phyloP scores from a whole-genome alignment of 768 basidiomycete genomes.

The Sporobolomyces pararoseus region DNA sequence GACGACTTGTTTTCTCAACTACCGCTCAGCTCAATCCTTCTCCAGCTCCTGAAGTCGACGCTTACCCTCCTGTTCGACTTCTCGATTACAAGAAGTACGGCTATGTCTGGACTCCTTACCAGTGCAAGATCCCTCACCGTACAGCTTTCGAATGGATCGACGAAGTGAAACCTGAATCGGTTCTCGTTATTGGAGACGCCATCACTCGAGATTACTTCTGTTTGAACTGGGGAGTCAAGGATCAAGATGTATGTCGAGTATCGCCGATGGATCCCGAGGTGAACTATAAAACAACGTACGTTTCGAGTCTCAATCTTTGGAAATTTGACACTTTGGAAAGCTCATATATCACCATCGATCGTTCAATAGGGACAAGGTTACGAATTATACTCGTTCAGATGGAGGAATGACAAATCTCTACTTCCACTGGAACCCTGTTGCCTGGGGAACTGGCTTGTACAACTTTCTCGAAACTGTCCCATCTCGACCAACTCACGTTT shows the following conservation, averaged over 20 bases:
- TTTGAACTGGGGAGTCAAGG: not conserved
- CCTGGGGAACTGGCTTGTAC: not conserved
- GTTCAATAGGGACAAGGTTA: conserved; percentile 7
- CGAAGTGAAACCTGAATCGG: conserved; percentile 9
- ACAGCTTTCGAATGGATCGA: conserved; percentile 25
- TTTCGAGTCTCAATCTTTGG: too few species aligned
- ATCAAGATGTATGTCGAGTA: conserved; percentile 5
- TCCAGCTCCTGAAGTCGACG: not conserved
- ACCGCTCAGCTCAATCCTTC: not conserved
- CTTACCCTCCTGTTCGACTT: conserved; percentile 7
- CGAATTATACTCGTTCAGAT: not conserved
- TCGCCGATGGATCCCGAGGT: not conserved
- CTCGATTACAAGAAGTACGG: conserved; percentile 11
- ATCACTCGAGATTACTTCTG: conserved; percentile 26
- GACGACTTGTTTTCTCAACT: not conserved
- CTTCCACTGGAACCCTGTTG: conserved; percentile 18
- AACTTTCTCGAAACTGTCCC: not conserved
- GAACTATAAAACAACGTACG: not conserved
- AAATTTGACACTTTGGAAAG: not conserved
- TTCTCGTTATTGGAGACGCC: conserved; percentile 25
- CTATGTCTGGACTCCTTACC: conserved; percentile 18
- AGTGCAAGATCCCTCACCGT: conserved; percentile 24
- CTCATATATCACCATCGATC: not conserved
- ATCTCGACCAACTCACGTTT: conserved; percentile 13
- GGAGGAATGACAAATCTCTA: conserved; percentile 7